phyloP scores from a whole-genome alignment of 2,329 filamentous ascomycete species.

The Trichothecium sympodiale region DNA sequence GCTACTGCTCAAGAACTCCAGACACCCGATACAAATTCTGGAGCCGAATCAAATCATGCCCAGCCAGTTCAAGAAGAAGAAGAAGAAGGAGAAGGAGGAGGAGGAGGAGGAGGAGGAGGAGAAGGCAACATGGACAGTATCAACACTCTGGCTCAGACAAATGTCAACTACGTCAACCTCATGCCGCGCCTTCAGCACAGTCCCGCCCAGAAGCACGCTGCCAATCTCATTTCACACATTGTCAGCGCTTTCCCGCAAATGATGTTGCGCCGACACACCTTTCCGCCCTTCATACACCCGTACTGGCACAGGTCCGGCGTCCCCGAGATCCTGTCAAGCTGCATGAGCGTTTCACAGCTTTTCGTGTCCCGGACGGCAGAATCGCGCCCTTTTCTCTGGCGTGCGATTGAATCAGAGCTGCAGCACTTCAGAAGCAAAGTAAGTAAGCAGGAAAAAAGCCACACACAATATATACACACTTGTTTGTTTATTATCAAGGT shows the following conservation, averaged over 20 bases:
- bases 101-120: too few species aligned
- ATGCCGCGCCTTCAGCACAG: constrained; percentile 7
- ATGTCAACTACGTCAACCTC: constrained; percentile 6
- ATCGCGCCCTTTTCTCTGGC: constrained; percentile 15
- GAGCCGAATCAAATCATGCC: too few species aligned
- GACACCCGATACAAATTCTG: too few species aligned
- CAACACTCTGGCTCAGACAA: too few species aligned
- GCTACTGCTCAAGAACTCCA: too few species aligned
- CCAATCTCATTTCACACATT: constrained; percentile 12
- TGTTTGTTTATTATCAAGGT: background rate
- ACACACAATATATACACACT: background rate
- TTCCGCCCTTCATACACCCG: constrained; percentile 19
- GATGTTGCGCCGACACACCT: constrained; percentile 18
- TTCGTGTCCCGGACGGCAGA: constrained; percentile 13
- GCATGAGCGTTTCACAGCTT: constrained; percentile 13
- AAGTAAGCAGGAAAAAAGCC: background rate
- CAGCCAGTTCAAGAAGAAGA: too few species aligned
- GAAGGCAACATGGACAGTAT: background rate
- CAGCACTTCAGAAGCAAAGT: constrained; percentile 10
- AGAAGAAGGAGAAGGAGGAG: too few species aligned
- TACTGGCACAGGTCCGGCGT: constrained; percentile 12
- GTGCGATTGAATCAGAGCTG: constrained; percentile 13
- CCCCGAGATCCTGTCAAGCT: constrained; percentile 12
- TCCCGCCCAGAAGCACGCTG: constrained; percentile 8
- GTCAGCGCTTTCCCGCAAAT: constrained; percentile 17